These are phyloP conservation scores for Ogataea ramenticola DNA, from an alignment of 805 yeast species.

Conservation along the genomic window DNA sequence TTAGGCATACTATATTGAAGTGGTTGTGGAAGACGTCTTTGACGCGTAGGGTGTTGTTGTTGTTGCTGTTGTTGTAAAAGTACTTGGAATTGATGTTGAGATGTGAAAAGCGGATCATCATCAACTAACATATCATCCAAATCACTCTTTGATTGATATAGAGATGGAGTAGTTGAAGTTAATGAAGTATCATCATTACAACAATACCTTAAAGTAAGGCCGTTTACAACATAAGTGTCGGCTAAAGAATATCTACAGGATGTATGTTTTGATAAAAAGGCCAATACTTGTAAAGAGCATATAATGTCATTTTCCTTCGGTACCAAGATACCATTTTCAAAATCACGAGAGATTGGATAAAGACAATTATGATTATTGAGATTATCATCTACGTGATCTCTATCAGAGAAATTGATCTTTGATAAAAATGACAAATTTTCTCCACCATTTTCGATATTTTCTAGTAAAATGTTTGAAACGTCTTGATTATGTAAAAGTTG, in stretches of 20 bases:
- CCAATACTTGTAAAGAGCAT: constrained; percentile 87
- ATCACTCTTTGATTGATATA: background rate
- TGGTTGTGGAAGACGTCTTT: background rate
- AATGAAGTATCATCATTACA: constrained; percentile 14
- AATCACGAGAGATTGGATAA: constrained; percentile 38
- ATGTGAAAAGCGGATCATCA: background rate
- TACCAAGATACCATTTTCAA: constrained; percentile 64
- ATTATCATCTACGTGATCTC: too few relatives aligned
- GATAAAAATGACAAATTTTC: constrained; percentile 12
- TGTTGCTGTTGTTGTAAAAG: background rate
- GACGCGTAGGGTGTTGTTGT: background rate
- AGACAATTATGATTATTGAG: background rate
- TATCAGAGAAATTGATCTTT: background rate
- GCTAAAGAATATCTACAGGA: constrained; percentile 68
- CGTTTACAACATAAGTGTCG: constrained; percentile 66
- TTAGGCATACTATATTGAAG: background rate
- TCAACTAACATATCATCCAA: background rate
- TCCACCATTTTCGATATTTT: constrained; percentile 8
- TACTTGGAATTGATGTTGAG: background rate
- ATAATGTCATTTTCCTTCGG: constrained; percentile 92
- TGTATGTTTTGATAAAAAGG: constrained; percentile 89
- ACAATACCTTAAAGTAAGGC: constrained; percentile 45
- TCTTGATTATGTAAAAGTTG: constrained; percentile 21
- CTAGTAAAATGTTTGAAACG: constrained; percentile 21
- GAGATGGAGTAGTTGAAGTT: constrained; percentile 2